Evolutionary conservation across 2,329 filamentous ascomycete species (phyloP).

Genomic region (Clathrospora elynae): DNA sequence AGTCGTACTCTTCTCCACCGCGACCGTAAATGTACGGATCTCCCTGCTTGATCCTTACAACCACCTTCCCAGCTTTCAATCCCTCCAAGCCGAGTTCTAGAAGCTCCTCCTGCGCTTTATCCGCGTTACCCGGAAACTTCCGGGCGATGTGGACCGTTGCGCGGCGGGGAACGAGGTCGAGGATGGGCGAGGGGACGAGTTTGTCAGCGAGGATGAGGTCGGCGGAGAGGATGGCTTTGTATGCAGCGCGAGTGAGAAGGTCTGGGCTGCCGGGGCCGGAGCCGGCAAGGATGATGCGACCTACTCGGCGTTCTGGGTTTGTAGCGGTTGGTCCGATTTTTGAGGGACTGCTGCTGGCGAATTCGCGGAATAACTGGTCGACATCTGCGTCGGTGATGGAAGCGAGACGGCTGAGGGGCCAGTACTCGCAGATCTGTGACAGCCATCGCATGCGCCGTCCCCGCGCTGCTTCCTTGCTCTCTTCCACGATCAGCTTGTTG

Average conservation of each 20-base stretch:
- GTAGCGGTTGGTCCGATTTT: slow-evolving; percentile 32
- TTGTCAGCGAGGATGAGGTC: slow-evolving; percentile 86
- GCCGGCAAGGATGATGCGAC: slow-evolving; percentile 84
- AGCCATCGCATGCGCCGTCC: slow-evolving; percentile 90
- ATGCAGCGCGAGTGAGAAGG: slow-evolving; percentile 80
- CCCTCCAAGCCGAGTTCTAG: slow-evolving; percentile 76
- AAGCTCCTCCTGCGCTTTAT: slow-evolving; percentile 89
- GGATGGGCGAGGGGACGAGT: slow-evolving; percentile 79
- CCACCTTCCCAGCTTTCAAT: slow-evolving; percentile 71
- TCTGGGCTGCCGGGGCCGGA: slow-evolving; percentile 92
- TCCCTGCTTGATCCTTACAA: slow-evolving; percentile 91
- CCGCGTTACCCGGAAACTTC: slow-evolving; percentile 97
- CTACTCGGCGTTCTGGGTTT: slow-evolving; percentile 50
- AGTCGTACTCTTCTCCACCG: slow-evolving; percentile 88
- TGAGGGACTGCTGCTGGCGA: slow-evolving; percentile 55
- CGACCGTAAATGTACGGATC: slow-evolving; percentile 96
- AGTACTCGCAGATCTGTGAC: slow-evolving; percentile 96
- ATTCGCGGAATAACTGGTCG: slow-evolving; percentile 74
- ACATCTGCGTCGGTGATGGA: slow-evolving; percentile 80
- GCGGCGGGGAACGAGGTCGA: slow-evolving; percentile 87
- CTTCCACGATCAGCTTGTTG: slow-evolving; percentile 78
- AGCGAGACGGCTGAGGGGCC: slow-evolving; percentile 84
- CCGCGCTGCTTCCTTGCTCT: slow-evolving; percentile 74
- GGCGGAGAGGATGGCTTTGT: slow-evolving; percentile 74
- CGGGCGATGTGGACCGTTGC: slow-evolving; percentile 90